These are phyloP conservation scores for Syzygium oleosum DNA, from an alignment of 345 rosid genomes.

Conservation along the genomic window DNA sequence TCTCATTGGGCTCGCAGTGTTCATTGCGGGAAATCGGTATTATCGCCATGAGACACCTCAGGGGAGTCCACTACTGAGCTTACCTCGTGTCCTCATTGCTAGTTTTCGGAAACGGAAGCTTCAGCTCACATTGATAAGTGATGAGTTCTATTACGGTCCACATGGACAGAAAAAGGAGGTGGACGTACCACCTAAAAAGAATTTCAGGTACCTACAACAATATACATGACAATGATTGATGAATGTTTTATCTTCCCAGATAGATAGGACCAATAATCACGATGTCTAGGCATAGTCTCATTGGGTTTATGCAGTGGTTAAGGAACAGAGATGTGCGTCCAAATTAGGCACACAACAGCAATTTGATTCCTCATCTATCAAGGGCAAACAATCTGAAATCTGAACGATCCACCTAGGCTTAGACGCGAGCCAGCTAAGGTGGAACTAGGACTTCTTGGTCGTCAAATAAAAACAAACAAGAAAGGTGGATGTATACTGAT, in stretches of 20 bases:
- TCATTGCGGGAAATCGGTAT: constrained; percentile 6
- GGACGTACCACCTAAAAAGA: background rate
- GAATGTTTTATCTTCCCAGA: background rate
- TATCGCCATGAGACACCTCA: constrained; percentile 7
- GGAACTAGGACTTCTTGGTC: background rate
- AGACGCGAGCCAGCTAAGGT: background rate
- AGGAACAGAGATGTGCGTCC: background rate
- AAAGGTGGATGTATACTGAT: background rate
- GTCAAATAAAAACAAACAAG: background rate
- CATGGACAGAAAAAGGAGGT: background rate
- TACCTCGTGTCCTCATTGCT: constrained; percentile 13
- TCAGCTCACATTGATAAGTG: background rate
- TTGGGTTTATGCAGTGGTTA: background rate
- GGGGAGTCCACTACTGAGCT: constrained; percentile 6
- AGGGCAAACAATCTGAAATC: background rate
- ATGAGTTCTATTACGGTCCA: constrained; percentile 1
- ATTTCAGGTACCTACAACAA: constrained; percentile 1
- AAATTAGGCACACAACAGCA: background rate
- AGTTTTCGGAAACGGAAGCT: constrained; percentile 5
- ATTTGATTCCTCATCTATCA: background rate
- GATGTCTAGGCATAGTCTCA: background rate
- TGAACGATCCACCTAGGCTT: background rate
- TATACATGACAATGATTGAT: background rate
- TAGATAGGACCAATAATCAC: background rate
- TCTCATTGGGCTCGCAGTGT: background rate